Percentiles rank a stretch among this genome's conserved stretches.
Conservation (phyloP, 345 rosid genomes). For the Psidium guajava region DNA sequence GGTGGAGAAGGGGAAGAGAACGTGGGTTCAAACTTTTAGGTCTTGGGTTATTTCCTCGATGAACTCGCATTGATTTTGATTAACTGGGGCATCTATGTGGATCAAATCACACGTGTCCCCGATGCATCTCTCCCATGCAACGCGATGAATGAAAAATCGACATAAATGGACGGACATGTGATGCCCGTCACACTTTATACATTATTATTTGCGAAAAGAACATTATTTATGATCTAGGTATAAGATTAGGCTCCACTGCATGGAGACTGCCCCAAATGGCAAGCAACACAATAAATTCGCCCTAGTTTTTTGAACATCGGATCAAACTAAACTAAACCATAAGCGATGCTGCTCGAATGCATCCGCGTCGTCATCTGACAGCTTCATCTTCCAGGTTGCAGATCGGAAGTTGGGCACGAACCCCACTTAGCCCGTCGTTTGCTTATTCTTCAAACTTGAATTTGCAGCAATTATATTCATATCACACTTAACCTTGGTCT, state of each 20-base stretch:
- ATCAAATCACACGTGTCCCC: neutral
- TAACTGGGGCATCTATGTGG: neutral
- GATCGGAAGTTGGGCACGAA: neutral
- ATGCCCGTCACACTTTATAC: neutral
- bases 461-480: neutral
- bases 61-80: too few species aligned
- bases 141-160: too few species aligned
- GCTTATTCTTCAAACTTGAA: neutral
- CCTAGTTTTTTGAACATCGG: neutral
- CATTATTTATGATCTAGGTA: neutral
- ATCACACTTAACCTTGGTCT: neutral
- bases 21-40: neutral
- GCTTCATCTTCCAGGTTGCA: neutral
- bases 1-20: neutral
- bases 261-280: neutral
- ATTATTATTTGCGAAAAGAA: neutral
- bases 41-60: neutral
- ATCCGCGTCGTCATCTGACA: neutral
- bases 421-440: neutral
- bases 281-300: neutral
- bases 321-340: neutral
- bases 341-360: neutral
- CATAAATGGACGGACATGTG: neutral
- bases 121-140: neutral
- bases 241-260: neutral